Conservation (phyloP, 2,329 filamentous ascomycete genomes). For the Trichocomaceae sp. region DNA sequence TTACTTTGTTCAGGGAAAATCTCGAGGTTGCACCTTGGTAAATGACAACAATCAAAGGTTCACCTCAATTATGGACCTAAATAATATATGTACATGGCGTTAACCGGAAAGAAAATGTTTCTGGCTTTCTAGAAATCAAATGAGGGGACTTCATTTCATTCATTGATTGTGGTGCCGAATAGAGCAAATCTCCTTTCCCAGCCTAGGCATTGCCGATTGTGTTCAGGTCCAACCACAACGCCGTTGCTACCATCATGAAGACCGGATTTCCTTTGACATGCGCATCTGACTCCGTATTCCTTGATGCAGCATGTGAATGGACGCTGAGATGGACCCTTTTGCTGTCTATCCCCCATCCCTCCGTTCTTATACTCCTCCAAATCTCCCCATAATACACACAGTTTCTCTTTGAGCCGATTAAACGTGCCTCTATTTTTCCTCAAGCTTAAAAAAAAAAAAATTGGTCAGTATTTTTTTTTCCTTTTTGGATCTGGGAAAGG, state of each 20-base stretch:
- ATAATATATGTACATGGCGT: background rate
- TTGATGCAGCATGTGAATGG: slow-evolving; percentile 65
- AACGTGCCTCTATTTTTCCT: slow-evolving; percentile 47
- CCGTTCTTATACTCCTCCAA: slow-evolving; percentile 62
- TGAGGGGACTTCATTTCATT: slow-evolving; percentile 10
- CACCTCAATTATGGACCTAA: background rate
- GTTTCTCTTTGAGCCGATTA: slow-evolving; percentile 55
- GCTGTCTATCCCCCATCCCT: slow-evolving; percentile 20
- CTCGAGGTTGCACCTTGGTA: background rate
- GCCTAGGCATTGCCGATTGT: slow-evolving; percentile 38
- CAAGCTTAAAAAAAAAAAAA: slow-evolving; percentile 42
- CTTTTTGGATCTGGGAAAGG: background rate
- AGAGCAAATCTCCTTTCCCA: slow-evolving; percentile 61
- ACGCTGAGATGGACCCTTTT: slow-evolving; percentile 41
- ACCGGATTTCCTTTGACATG: slow-evolving; percentile 15
- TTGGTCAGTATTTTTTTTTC: background rate
- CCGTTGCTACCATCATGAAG: slow-evolving; percentile 25
- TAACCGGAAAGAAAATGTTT: background rate
- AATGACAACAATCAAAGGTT: background rate
- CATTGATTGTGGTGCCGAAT: slow-evolving; percentile 56
- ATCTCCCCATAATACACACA: slow-evolving; percentile 80
- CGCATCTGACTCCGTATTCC: slow-evolving; percentile 57
- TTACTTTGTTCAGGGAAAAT: slow-evolving; percentile 1
- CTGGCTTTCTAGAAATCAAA: background rate
- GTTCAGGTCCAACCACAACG: slow-evolving; percentile 20